Conservation (phyloP, 306 rosid species). For the Acacia confusa region DNA sequence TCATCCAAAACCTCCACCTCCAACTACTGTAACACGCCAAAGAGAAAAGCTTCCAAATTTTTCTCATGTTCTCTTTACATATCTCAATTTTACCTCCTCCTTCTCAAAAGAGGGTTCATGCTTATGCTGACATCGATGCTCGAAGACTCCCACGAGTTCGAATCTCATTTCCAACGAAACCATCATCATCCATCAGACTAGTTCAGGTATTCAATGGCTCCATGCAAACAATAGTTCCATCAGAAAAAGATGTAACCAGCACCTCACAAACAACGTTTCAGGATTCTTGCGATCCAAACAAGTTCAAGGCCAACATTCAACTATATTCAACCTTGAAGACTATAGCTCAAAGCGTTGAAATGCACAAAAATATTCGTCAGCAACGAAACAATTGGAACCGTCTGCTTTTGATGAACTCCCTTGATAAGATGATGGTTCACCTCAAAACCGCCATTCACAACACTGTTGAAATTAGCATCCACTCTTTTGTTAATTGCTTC, state of each 20-base stretch:
- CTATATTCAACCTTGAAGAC: constrained; percentile 52
- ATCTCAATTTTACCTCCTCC: constrained; percentile 22
- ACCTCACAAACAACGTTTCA: not conserved
- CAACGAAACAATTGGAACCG: constrained; percentile 65
- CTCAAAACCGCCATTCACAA: constrained; percentile 30
- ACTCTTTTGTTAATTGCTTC: constrained; percentile 56
- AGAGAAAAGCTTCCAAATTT: not conserved
- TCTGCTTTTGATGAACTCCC: constrained; percentile 46
- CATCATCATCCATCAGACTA: constrained; percentile 1
- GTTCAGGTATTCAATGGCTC: constrained; percentile 22
- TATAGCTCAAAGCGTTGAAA: constrained; percentile 54
- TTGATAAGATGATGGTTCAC: constrained; percentile 54
- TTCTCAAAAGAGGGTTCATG: constrained; percentile 36
- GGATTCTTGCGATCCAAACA: not conserved
- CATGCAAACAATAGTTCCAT: not conserved
- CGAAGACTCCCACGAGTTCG: constrained; percentile 37
- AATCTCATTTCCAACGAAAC: constrained; percentile 25
- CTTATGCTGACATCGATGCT: constrained; percentile 45
- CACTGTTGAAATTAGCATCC: constrained; percentile 45
- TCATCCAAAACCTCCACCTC: not conserved
- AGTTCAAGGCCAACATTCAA: constrained; percentile 23
- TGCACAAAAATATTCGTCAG: constrained; percentile 53
- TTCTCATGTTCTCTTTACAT: constrained; percentile 26
- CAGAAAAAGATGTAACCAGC: not conserved
- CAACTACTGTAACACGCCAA: not conserved